A percentile compares a stretch with the other conserved stretches of the same genome.
phyloP scores from a whole-genome alignment of 768 basidiomycete species.

The Boletus rex-veris region DNA sequence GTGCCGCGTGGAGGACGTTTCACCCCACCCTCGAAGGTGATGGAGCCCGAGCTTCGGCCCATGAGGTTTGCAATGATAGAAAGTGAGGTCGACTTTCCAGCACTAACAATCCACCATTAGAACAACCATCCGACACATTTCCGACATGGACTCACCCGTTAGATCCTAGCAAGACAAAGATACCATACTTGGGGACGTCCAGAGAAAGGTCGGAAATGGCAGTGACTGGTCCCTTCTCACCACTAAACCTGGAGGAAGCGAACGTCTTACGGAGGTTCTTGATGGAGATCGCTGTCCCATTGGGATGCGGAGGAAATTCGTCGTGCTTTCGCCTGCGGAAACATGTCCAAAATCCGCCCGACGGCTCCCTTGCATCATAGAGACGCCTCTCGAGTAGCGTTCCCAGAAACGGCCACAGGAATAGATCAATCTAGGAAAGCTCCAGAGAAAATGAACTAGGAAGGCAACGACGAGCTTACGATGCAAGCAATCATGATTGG shows the following conservation, averaged over 20 bases:
- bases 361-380: conserved; percentile 54
- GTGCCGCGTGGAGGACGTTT: conserved; percentile 57
- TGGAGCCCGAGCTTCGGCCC: conserved; percentile 53
- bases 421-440: conserved; percentile 55
- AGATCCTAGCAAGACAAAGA: conserved; percentile 74
- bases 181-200: conserved; percentile 66
- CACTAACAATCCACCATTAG: conserved; percentile 38
- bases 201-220: conserved; percentile 67
- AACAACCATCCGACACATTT: background rate
- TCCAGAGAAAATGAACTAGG: conserved; percentile 34
- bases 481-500: conserved; percentile 61
- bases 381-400: conserved; percentile 53
- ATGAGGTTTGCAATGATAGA: conserved; percentile 64
- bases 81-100: conserved; percentile 73
- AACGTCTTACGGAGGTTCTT: conserved; percentile 59
- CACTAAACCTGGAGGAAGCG: conserved; percentile 44
- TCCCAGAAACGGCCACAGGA: conserved; percentile 72
- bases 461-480: conserved; percentile 36
- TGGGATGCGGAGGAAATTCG: conserved; percentile 28
- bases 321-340: conserved; percentile 12
- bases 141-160: conserved; percentile 47
- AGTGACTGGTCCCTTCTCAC: conserved; percentile 47
- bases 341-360: conserved; percentile 24
- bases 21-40: conserved; percentile 53
- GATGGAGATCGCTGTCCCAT: conserved; percentile 57